Percentiles rank a stretch among this genome's conserved stretches.
These are phyloP conservation scores for Xerocomellus amylosporus DNA, from an alignment of 768 basidiomycete genomes.

Conservation along the genomic window DNA sequence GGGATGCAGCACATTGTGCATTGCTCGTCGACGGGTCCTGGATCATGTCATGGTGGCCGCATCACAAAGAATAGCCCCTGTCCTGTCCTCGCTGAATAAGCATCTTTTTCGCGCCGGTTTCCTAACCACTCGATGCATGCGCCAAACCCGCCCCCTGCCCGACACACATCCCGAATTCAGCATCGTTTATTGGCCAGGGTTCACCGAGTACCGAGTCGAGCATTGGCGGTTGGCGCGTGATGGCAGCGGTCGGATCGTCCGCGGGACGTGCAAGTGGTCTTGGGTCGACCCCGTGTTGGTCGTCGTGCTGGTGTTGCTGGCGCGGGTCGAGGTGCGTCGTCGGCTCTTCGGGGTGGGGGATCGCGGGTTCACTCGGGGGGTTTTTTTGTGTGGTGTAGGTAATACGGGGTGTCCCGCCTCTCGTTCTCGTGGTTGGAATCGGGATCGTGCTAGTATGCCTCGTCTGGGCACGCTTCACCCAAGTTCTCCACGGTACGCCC, in stretches of 20 bases:
- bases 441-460: conserved; percentile 20
- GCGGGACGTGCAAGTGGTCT: conserved; percentile 30
- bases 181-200: conserved; percentile 44
- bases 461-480: conserved; percentile 39
- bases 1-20: too few relatives aligned
- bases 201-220: conserved; percentile 60
- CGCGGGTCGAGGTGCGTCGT: not conserved
- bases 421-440: not conserved
- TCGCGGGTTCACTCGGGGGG: conserved; percentile 8
- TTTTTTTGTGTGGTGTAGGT: too few relatives aligned
- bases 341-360: not conserved
- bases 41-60: too few relatives aligned
- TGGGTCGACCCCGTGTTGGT: conserved; percentile 39
- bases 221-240: conserved; percentile 47
- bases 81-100: not conserved
- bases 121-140: conserved; percentile 35
- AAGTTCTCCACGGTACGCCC: conserved; percentile 47
- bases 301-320: not conserved
- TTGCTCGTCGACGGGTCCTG: too few relatives aligned
- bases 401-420: not conserved
- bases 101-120: not conserved
- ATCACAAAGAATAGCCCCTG: not conserved
- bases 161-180: conserved; percentile 51
- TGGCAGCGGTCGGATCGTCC: conserved; percentile 36
- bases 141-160: conserved; percentile 35